phyloP scores from a whole-genome alignment of 495 filamentous ascomycete species.

The Jackrogersella minutella region DNA sequence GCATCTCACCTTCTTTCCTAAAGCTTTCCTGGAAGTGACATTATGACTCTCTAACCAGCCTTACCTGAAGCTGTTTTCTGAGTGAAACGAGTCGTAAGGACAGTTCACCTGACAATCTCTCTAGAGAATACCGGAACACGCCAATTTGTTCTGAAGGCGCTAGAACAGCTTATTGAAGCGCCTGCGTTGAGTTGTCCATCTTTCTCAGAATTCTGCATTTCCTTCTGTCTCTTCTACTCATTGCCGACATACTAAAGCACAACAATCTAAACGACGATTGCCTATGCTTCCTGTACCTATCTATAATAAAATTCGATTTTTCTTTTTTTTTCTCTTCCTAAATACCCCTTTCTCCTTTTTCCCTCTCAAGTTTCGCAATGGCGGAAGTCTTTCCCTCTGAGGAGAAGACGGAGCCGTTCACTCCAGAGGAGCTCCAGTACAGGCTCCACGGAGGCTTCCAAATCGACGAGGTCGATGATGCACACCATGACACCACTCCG shows the following conservation, averaged over 20 bases:
- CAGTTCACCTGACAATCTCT: constrained; percentile 43
- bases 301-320: constrained; percentile 10
- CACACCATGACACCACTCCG: constrained; percentile 46
- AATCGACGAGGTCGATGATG: constrained; percentile 45
- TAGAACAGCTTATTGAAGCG: constrained; percentile 21
- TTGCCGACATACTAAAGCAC: constrained; percentile 3
- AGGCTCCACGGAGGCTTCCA: constrained; percentile 47
- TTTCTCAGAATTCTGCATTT: constrained; percentile 7
- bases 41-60: constrained; percentile 32
- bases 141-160: constrained; percentile 6
- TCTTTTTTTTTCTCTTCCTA: constrained; percentile 12
- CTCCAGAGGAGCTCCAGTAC: constrained; percentile 56
- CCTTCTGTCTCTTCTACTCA: constrained; percentile 4
- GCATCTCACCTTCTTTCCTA: constrained; percentile 37
- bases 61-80: constrained; percentile 22
- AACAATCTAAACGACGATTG: background rate
- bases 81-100: constrained; percentile 40
- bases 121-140: constrained; percentile 4
- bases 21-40: constrained; percentile 27
- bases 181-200: constrained; percentile 30
- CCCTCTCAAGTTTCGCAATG: constrained; percentile 43
- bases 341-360: background rate
- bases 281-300: constrained; percentile 21
- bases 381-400: constrained; percentile 54
- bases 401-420: constrained; percentile 61